Evolutionary conservation across 2,329 filamentous ascomycete species (phyloP), one percentile per base, ranked within the genome.

Genomic region (Zarea fungicola): DNA sequence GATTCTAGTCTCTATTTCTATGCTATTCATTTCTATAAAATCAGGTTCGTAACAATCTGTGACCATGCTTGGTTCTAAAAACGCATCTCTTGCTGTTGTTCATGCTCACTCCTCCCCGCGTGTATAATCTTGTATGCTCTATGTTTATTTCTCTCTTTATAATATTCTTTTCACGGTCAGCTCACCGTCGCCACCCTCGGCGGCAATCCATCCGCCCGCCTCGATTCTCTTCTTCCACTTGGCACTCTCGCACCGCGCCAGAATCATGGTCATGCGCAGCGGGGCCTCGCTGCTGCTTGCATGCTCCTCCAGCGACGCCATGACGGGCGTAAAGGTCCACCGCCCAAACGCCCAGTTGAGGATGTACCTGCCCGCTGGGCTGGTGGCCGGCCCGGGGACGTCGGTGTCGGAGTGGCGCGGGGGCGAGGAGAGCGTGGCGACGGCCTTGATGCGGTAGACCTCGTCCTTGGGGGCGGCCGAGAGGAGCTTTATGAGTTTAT

Each of bases 291-390:
- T 67, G 59, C 78, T 78, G 29, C 80, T 75, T 55, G 73, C 64
- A 61, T 83, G 77, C 63, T 84, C 77, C 9, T 60, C 62, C 22
- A n/a, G n/a, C 1, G 62, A 60, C 7, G 64, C 62, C 0, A 64
- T 61, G 4, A 77, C 61, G 5, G 80, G 75, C 2, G 90, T 95
- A 62, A 92, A 96, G 0, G 83, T 95, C 92, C 93, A 99, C 25
- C 93, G 79, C 1, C 90, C 90, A 69, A 99, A 99, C 0, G 93
- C 93, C 93, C 93, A 99, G 65, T 99, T 99, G 52, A 99, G 77
- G 37, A 99, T 96, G 63, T 93, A 96, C 48, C 87, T 76, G 3
- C 61, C 64, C 2, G 53, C 52, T 3, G 67, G 58, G 41, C 60
- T 59, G 5, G 65, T 56, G 7, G 59, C 60, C 5, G 63, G 62